A percentile compares a stretch with the other conserved stretches of the same genome.
Conservation (phyloP, 2,329 filamentous ascomycete species). For the Talaromyces sp. region DNA sequence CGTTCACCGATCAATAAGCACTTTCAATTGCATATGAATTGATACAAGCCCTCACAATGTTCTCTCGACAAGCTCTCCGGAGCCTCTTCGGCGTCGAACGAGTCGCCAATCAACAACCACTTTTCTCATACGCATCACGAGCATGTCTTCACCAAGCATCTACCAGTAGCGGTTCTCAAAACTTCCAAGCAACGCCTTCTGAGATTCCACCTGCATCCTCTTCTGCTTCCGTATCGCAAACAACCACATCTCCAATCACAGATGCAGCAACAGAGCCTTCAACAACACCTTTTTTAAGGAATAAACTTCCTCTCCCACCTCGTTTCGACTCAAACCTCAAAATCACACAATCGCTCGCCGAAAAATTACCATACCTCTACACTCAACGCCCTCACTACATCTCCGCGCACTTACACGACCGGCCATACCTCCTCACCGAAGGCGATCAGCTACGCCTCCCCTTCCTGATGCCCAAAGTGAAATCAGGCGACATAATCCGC, state of each 20-base stretch:
- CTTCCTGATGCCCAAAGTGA: constrained; percentile 72
- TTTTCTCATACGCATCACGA: constrained; percentile 32
- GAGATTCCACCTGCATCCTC: constrained; percentile 24
- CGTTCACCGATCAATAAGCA: neutral
- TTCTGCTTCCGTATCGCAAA: neutral
- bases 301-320: constrained; percentile 38
- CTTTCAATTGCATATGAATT: neutral
- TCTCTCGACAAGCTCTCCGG: constrained; percentile 35
- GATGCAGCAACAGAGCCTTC: neutral
- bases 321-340: constrained; percentile 38
- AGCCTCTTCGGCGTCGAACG: constrained; percentile 29
- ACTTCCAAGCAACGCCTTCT: constrained; percentile 30
- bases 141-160: constrained; percentile 43
- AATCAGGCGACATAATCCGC: constrained; percentile 79
- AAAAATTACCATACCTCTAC: constrained; percentile 44
- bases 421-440: constrained; percentile 51
- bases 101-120: constrained; percentile 8
- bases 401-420: constrained; percentile 46
- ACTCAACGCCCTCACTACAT: constrained; percentile 48
- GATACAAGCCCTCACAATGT: constrained; percentile 26
- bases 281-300: constrained; percentile 22
- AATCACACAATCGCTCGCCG: constrained; percentile 41
- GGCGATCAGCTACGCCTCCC: constrained; percentile 75
- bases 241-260: neutral
- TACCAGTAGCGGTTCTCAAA: constrained; percentile 21